Evolutionary conservation across 176 grass and related monocot genomes (phyloP).

Genomic region (Musa schizocarpa): DNA sequence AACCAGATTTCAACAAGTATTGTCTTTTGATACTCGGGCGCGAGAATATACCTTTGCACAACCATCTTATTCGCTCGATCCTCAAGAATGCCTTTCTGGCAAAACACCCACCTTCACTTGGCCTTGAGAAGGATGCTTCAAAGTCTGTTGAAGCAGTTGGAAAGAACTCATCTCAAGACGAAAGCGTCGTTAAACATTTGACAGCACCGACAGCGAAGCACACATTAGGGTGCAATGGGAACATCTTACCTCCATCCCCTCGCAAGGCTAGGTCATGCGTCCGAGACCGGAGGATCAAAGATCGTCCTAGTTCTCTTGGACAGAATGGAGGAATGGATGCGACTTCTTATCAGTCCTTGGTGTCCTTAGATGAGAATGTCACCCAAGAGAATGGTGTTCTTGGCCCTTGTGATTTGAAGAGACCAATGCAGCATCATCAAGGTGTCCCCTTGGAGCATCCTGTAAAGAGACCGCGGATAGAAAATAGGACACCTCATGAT

Average conservation of each 20-base stretch:
- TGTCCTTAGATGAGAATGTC: slow-evolving; percentile 1
- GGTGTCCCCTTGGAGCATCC: slow-evolving; percentile 14
- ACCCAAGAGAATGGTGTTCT: slow-evolving; percentile 27
- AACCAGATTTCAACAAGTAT: slow-evolving; percentile 68
- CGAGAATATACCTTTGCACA: slow-evolving; percentile 80
- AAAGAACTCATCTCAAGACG: slow-evolving; percentile 13
- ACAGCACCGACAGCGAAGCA: neutral
- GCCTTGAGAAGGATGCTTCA: slow-evolving; percentile 31
- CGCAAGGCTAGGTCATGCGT: slow-evolving; percentile 34
- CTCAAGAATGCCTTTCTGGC: slow-evolving; percentile 54
- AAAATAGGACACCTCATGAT: neutral
- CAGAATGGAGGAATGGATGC: slow-evolving; percentile 24
- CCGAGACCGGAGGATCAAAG: slow-evolving; percentile 32
- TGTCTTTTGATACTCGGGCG: slow-evolving; percentile 49
- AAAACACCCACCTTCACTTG: slow-evolving; percentile 24
- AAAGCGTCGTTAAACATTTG: neutral
- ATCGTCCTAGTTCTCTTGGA: slow-evolving; percentile 22
- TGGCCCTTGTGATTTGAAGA: slow-evolving; percentile 40
- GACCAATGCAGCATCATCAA: slow-evolving; percentile 28
- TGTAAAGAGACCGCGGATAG: neutral
- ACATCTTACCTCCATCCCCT: slow-evolving; percentile 30
- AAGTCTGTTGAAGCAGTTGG: neutral
- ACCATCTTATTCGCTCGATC: slow-evolving; percentile 58
- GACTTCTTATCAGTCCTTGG: slow-evolving; percentile 18
- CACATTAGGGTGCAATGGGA: slow-evolving; percentile 31